Evolutionary conservation across 495 filamentous ascomycete species (phyloP).

Genomic region (Delitschia confertaspora): DNA sequence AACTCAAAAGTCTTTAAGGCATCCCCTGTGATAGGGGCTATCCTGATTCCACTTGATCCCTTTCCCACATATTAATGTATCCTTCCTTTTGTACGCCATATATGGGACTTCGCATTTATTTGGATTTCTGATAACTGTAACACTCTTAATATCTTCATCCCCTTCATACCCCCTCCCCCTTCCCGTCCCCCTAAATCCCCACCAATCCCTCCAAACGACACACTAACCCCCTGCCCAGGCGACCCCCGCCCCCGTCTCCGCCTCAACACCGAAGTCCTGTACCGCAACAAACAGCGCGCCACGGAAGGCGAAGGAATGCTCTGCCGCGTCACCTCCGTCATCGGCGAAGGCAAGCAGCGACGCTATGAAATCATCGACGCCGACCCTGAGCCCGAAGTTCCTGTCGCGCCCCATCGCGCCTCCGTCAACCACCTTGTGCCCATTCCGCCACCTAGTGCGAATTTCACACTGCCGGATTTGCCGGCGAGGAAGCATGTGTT

Average conservation of each 20-base stretch:
- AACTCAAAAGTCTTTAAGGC: no score
- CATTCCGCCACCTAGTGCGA: conserved; percentile 52
- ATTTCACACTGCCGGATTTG: conserved; percentile 47
- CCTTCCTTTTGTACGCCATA: no score
- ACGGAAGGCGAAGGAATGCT: conserved; percentile 79
- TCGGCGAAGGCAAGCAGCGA: conserved; percentile 78
- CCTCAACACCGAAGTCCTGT: conserved; percentile 76
- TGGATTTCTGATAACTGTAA: no score
- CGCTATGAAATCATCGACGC: conserved; percentile 92
- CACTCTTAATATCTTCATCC: no score
- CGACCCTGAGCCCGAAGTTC: conserved; percentile 66
- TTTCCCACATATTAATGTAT: no score
- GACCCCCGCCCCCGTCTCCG: conserved; percentile 21
- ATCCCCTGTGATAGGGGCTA: no score
- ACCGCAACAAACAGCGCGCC: conserved; percentile 59
- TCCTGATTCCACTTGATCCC: no score
- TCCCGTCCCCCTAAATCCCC: no score
- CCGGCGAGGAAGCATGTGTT: conserved; percentile 30
- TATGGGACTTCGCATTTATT: no score
- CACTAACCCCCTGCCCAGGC: conserved; percentile 1
- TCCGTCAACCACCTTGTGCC: conserved; percentile 73
- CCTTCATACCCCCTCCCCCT: no score
- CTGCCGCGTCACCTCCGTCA: conserved; percentile 74
- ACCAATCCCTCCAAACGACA: not conserved
- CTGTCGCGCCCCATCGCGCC: conserved; percentile 53